Base-by-base conservation (phyloP, 768 basidiomycete genomes). In the Ramaria sp. region DNA sequence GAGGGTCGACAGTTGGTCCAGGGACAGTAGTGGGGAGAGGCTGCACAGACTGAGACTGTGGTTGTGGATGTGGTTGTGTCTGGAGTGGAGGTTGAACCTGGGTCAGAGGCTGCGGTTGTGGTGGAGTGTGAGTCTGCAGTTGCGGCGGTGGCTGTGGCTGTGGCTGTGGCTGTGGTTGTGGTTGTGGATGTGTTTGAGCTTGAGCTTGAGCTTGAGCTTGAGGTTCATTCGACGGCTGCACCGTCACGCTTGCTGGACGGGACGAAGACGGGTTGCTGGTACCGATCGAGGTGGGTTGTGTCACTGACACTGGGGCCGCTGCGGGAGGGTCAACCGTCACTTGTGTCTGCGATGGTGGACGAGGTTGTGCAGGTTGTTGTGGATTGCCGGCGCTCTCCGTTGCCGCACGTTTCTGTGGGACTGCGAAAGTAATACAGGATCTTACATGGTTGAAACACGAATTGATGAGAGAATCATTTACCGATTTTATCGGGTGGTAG, bases 131-230 rank as follows among this genome's bases (percentile, higher is more conserved):
- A 46, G 22, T 10, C 24, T 49, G 48, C 17, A n/a, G 17, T 41
- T 68, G 70, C 30, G 61, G 56, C 33, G 63, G 52, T 1, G 57
- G 51, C 51, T 34, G 68, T 19, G 54, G 60, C 54, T 42, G 53
- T 49, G 61, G 45, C 30, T 64, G 50, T 59, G 63, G 19, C 58
- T 60, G 31, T 59, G 63, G 39, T 20, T 24, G 53, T 52, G 49
- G 5, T 34, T 47, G 30, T n/a, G 54, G 59, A 39, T 46, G 53
- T 51, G 53, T 42, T 42, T 22, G 45, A 19, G 46, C 43, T 43
- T 39, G 61, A 42, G 7, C 12, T 53, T 54, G 59, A 33, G 54
- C 62, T 4, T 31, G 31, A 7, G 38, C 41, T 12, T 49, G n/a
- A 19, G 30, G 41, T 33, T 43, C 33, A 19, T 30, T n/a, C 5